Evolutionary conservation across 2,329 filamentous ascomycete species (phyloP).

Genomic region (Simplicillium aogashimaense): DNA sequence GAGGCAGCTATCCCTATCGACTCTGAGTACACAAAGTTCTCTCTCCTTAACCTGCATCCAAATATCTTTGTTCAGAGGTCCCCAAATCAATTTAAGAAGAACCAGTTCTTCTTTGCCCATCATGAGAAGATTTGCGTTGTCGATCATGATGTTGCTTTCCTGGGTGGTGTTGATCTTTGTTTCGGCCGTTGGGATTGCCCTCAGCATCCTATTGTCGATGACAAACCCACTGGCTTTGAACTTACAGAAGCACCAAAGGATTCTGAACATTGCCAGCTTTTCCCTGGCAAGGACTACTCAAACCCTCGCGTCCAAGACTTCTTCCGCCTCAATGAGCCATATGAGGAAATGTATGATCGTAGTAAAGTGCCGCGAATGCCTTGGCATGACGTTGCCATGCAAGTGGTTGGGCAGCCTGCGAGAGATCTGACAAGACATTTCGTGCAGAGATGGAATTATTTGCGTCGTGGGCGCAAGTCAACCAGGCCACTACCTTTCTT

Average conservation of each 20-base stretch:
- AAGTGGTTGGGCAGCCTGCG: conserved; percentile 91
- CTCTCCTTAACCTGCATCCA: conserved; percentile 84
- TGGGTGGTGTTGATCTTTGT: conserved; percentile 91
- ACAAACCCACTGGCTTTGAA: conserved; percentile 93
- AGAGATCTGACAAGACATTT: conserved; percentile 92
- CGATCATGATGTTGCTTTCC: conserved; percentile 90
- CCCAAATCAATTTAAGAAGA: conserved; percentile 96
- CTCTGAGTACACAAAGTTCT: conserved; percentile 96
- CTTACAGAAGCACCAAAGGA: conserved; percentile 65
- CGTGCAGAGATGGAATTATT: conserved; percentile 96
- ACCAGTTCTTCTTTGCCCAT: conserved; percentile 98
- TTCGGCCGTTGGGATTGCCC: conserved; percentile 97
- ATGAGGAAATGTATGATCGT: conserved; percentile 98
- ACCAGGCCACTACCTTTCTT: conserved; percentile 90
- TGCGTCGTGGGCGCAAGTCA: conserved; percentile 84
- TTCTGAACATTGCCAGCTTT: conserved; percentile 88
- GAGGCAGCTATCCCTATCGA: conserved; percentile 96
- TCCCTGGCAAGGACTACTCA: conserved; percentile 97
- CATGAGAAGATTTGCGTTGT: conserved; percentile 98
- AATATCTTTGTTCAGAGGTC: conserved; percentile 96
- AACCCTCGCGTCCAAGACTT: conserved; percentile 95
- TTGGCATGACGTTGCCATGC: conserved; percentile 98
- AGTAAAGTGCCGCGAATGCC: conserved; percentile 86
- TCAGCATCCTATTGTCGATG: conserved; percentile 81
- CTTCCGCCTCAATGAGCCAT: conserved; percentile 83